A percentile compares a stretch with the other conserved stretches of the same genome.
phyloP scores from a whole-genome alignment of 2,329 filamentous ascomycete genomes.

The Fusarium equiseti region DNA sequence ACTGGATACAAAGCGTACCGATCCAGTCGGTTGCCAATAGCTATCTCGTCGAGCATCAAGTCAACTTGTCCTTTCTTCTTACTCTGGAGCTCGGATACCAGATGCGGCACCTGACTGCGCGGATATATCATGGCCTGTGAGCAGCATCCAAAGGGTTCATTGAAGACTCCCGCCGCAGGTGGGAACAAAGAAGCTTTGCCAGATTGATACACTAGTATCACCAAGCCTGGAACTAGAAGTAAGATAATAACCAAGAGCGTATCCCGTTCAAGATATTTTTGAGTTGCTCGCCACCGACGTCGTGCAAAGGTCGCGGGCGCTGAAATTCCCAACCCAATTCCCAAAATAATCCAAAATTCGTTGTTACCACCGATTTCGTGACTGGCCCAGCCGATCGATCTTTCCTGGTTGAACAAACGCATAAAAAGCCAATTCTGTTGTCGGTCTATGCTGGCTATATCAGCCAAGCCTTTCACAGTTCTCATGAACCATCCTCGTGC shows the following conservation, averaged over 20 bases:
- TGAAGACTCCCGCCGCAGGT: conserved; percentile 1
- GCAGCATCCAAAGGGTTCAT: conserved; percentile 27
- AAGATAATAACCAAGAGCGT: not conserved
- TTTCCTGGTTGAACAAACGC: conserved; percentile 26
- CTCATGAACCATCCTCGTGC: conserved; percentile 17
- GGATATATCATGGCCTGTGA: conserved; percentile 30
- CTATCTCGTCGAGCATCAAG: conserved; percentile 20
- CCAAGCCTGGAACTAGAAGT: conserved; percentile 16
- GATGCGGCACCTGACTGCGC: not conserved
- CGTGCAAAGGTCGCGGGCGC: not conserved
- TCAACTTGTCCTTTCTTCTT: conserved; percentile 19
- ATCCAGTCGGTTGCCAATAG: not conserved
- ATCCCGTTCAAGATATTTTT: conserved; percentile 1
- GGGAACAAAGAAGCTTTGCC: conserved; percentile 28
- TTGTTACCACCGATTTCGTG: conserved; percentile 18
- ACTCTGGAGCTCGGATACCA: not conserved
- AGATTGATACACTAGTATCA: conserved; percentile 20
- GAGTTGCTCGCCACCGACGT: conserved; percentile 4
- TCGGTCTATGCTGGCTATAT: not conserved
- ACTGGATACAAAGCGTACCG: conserved; percentile 29
- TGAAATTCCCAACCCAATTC: conserved; percentile 1
- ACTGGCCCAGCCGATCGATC: conserved; percentile 21
- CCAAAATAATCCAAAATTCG: conserved; percentile 14
- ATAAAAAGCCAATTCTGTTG: conserved; percentile 21
- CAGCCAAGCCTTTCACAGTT: not conserved